Evolutionary conservation across 441 rosid genomes (phyloP), one percentile per base, ranked within the genome.

Genomic region (Aquilaria agallochum): DNA sequence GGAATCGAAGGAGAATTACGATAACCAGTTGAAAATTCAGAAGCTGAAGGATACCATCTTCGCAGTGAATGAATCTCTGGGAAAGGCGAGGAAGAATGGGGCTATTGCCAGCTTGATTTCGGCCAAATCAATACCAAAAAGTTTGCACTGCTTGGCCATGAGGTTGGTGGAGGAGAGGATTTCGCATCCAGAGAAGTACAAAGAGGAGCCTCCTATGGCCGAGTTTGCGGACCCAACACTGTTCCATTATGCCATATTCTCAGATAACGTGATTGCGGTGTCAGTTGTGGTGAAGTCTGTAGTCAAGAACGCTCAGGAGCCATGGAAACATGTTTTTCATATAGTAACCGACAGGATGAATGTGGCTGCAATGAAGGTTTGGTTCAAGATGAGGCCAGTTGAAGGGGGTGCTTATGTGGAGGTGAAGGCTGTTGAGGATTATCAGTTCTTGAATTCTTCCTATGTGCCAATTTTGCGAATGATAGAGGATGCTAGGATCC

Each of bases 101-200:
- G 96, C 87, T 32, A 67, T 90, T 31, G 86, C 94, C 0, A 88
- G 98, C 68, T 74, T 78, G 55, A 89, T 92, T 50, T 77, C 97
- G 27, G 98, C 98, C 0, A 90, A 83, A 70, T 88, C 96, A 0
- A 73, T 86, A 2, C 98, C 98, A 0, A 92, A 92, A 78, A 90
- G 98, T 72, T 78, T 92, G 80, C 92, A 90, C 74, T 92, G 98
- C 62, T 74, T 92, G 81, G 92, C 90, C 0, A 92, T 92, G 98
- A 77, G 98, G 77, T 86, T 92, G 59, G 89, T 90, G 32, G 96
- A 72, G 63, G 98, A 90, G 76, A 84, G 85, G 75, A 85, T 92
- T 74, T 68, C 87, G 0, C 76, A 80, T 73, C 97, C 96, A 1
- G 87, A 84, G 11, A 92, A 80, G 73, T 90, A 92, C 47, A 73